Evolutionary conservation across 768 basidiomycete species (phyloP).

Genomic region (Serpula lacrymans): DNA sequence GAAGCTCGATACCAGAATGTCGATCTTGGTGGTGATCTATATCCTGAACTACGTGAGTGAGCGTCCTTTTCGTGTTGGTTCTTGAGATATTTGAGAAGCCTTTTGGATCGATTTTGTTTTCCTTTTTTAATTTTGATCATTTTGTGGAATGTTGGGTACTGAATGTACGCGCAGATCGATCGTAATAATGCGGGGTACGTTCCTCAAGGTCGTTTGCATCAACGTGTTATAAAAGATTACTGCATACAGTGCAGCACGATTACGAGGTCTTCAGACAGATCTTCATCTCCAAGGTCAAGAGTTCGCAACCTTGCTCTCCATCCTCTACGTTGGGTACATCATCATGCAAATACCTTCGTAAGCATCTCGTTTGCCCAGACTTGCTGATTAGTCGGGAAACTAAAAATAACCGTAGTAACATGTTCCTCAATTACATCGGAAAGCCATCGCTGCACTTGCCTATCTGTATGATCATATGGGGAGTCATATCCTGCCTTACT

Average conservation of each 20-base stretch:
- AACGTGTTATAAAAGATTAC: not conserved
- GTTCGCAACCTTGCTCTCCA: constrained; percentile 65
- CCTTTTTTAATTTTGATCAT: too few species aligned
- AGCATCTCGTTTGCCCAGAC: constrained; percentile 1
- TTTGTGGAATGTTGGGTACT: not conserved
- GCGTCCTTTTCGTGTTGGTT: too few species aligned
- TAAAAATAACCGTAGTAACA: constrained; percentile 66
- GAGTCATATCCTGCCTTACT: constrained; percentile 51
- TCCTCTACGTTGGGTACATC: constrained; percentile 60
- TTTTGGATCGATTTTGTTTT: too few species aligned
- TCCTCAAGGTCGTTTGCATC: not conserved
- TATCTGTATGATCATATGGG: constrained; percentile 68
- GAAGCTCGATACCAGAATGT: constrained; percentile 58
- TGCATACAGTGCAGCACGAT: constrained; percentile 55
- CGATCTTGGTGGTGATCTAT: constrained; percentile 42
- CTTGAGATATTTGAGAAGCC: too few species aligned
- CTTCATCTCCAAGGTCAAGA: constrained; percentile 57
- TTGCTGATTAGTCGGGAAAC: constrained; percentile 3
- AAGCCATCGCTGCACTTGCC: constrained; percentile 67
- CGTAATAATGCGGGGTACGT: constrained; percentile 65
- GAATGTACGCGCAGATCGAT: constrained; percentile 46
- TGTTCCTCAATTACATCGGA: constrained; percentile 65
- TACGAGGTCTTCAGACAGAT: constrained; percentile 65
- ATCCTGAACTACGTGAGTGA: constrained; percentile 33
- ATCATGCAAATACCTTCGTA: constrained; percentile 41